A percentile compares a stretch with the other conserved stretches of the same genome.
phyloP scores from a whole-genome alignment of 192 early-diverging fungal genomes.

The Chytriomyces sp. region DNA sequence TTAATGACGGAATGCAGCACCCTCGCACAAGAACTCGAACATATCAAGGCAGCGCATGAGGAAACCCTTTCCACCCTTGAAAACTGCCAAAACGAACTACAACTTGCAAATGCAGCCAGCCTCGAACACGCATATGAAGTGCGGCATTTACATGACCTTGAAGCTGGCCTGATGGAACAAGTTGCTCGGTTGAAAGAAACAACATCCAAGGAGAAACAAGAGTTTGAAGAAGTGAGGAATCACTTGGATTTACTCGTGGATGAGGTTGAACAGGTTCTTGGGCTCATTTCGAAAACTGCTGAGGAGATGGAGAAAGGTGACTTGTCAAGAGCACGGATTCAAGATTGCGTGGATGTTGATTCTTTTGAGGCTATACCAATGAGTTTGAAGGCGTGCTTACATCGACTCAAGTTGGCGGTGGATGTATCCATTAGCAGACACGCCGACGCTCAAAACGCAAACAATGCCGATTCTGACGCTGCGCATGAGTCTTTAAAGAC shows the following conservation, averaged over 20 bases:
- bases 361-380: background rate
- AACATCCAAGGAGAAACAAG: background rate
- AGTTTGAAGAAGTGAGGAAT: background rate
- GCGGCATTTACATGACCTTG: background rate
- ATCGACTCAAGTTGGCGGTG: slow-evolving; percentile 3
- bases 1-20: background rate
- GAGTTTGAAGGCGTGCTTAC: slow-evolving; percentile 4
- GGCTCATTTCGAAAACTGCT: background rate
- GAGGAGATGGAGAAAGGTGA: background rate
- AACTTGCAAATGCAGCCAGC: background rate
- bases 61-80: background rate
- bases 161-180: background rate
- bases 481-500: background rate
- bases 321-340: no score
- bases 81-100: background rate
- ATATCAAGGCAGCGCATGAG: background rate
- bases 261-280: background rate
- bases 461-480: background rate
- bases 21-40: background rate
- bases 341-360: background rate
- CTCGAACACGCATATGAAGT: background rate
- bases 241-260: background rate
- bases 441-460: background rate
- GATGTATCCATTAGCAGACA: background rate
- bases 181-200: background rate